phyloP scores from a whole-genome alignment of 2,329 filamentous ascomycete genomes.

The Ophiostoma sp. region DNA sequence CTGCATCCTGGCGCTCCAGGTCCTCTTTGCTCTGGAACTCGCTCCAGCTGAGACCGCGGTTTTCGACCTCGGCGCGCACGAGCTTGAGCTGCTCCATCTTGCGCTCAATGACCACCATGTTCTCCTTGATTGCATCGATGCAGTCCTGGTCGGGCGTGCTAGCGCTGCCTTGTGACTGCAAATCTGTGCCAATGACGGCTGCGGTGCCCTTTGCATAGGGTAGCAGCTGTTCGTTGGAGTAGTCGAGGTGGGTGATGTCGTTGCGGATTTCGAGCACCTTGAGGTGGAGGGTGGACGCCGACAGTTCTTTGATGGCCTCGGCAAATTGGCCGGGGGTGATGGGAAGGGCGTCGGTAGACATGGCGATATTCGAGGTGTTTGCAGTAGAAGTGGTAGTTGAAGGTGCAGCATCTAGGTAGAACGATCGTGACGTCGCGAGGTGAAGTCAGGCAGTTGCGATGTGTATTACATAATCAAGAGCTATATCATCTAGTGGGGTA shows the following conservation, averaged over 20 bases:
- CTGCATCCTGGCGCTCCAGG: slow-evolving; percentile 23
- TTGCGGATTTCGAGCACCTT: slow-evolving; percentile 73
- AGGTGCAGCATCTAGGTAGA: background rate
- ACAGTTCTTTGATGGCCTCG: slow-evolving; percentile 61
- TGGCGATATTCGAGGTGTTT: background rate
- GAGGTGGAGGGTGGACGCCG: slow-evolving; percentile 61
- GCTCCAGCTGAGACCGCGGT: slow-evolving; percentile 51
- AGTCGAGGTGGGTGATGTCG: slow-evolving; percentile 66
- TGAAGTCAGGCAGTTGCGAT: background rate
- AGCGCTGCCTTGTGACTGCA: slow-evolving; percentile 25
- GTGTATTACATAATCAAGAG: slow-evolving; percentile 7
- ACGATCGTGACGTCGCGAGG: background rate
- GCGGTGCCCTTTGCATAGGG: slow-evolving; percentile 56
- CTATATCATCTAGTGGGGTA: slow-evolving; percentile 17
- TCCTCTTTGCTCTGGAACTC: slow-evolving; percentile 51
- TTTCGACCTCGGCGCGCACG: slow-evolving; percentile 59
- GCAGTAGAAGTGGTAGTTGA: background rate
- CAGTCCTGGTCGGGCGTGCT: slow-evolving; percentile 59
- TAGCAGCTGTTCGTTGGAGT: slow-evolving; percentile 66
- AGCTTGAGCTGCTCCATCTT: slow-evolving; percentile 62
- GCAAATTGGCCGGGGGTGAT: slow-evolving; percentile 61
- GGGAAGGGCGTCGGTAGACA: slow-evolving; percentile 47
- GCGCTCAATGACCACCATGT: slow-evolving; percentile 61
- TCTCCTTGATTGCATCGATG: slow-evolving; percentile 67
- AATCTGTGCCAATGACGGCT: slow-evolving; percentile 31